Base-by-base conservation (phyloP, 495 filamentous ascomycete genomes). In the Aspergillus avenaceus region DNA sequence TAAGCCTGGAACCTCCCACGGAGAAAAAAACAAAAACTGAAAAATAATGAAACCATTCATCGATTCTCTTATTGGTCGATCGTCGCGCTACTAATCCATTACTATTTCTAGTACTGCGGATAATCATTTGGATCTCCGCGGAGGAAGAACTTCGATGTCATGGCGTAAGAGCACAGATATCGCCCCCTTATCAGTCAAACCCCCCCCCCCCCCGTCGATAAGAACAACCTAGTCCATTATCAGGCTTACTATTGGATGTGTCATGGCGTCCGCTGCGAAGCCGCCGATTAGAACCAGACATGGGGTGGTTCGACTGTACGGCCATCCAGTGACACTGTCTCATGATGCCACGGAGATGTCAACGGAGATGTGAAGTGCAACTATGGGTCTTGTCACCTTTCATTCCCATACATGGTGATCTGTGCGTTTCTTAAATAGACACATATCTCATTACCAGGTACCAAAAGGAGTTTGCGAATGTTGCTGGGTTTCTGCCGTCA, bases 221-320 rank as follows among this genome's bases (percentile, higher is more conserved):
- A 19, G 28, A 14, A 14, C 34, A 18, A 19, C 12, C n/a, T 8
- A 14, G 11, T 38, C 34, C 34, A 38, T 21, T 21, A 13, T 19
- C 16, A 18, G 21, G 14, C 2, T 4, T 38, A 21, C 34, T 1
- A 38, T 38, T 38, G 34, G 34, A 5, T 11, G 7, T 38, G 34
- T 18, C 12, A 26, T 19, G 8, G 26, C 13, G 24, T 14, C 26
- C 16, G 40, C 34, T 49, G 47, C 47, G 47, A 49, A 28, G n/a
- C 40, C 37, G 47, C 37, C 19, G 37, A 49, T 49, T 41, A 41
- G 25, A 27, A 49, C 25, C 26, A 1, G 9, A 4, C 23, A 41
- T 49, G 38, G 28, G 28, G 16, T 41, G 26, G 42, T 49, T 49
- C 36, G 47, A 49, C 31, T 1, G 34, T 16, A 3, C 18, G 2